phyloP scores from a whole-genome alignment of 2,329 filamentous ascomycete genomes.

The Clarireedia monteithiana region DNA sequence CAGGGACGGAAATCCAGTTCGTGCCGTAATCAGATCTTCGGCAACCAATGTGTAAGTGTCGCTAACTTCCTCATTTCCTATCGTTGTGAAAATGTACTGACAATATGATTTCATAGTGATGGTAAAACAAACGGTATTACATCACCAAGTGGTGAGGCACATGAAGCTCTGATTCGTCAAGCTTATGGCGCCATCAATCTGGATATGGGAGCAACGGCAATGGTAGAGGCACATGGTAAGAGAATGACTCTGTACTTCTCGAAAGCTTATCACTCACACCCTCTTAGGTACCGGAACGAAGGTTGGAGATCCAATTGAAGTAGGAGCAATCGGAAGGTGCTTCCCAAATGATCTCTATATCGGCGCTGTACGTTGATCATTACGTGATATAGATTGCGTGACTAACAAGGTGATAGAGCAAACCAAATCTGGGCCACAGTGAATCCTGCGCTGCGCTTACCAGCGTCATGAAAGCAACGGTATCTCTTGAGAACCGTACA shows the following conservation, averaged over 20 bases:
- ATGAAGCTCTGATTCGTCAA: slow-evolving; percentile 22
- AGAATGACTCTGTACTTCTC: neutral
- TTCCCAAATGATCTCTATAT: slow-evolving; percentile 9
- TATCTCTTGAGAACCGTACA: slow-evolving; percentile 34
- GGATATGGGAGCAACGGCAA: slow-evolving; percentile 9
- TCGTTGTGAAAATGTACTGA: neutral
- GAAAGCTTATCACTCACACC: neutral
- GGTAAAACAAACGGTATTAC: slow-evolving; percentile 38
- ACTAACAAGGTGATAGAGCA: slow-evolving; percentile 5
- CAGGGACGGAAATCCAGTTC: slow-evolving; percentile 48
- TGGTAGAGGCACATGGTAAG: slow-evolving; percentile 13
- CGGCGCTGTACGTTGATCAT: slow-evolving; percentile 10
- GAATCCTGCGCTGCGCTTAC: slow-evolving; percentile 20
- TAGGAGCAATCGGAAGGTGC: neutral
- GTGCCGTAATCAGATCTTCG: slow-evolving; percentile 45
- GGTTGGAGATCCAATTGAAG: slow-evolving; percentile 13
- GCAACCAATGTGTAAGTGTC: neutral
- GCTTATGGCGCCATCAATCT: slow-evolving; percentile 14
- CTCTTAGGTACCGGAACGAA: slow-evolving; percentile 10
- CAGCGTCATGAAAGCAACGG: slow-evolving; percentile 31
- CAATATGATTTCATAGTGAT: slow-evolving; percentile 27
- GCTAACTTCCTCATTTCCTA: neutral
- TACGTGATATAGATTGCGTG: neutral
- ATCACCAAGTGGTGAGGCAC: slow-evolving; percentile 32
- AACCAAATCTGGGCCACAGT: slow-evolving; percentile 25